Evolutionary conservation across 352 stramenopile species (phyloP).

Genomic region (Paralagenidium karlingii): DNA sequence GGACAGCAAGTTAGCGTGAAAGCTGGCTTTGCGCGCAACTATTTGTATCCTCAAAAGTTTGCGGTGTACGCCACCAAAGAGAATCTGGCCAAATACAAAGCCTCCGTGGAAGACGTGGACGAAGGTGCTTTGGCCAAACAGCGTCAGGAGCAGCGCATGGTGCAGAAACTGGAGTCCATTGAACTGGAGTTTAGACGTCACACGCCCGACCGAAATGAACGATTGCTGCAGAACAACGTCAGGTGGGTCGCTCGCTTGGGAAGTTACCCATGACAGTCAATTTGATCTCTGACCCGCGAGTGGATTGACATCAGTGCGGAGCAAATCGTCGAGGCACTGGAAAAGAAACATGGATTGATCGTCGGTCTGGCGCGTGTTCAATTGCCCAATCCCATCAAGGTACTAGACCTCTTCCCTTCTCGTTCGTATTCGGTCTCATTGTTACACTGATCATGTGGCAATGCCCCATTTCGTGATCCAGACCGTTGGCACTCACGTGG

Average conservation of each 20-base stretch:
- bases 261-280: not conserved
- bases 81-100: conserved; percentile 82
- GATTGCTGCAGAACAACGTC: conserved; percentile 52
- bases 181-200: conserved; percentile 75
- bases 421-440: not conserved
- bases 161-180: conserved; percentile 37
- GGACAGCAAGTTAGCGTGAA: conserved; percentile 89
- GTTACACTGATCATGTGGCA: not conserved
- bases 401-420: conserved; percentile 1
- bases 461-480: conserved; percentile 4
- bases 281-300: not conserved
- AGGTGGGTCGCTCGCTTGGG: conserved; percentile 15
- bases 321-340: conserved; percentile 78
- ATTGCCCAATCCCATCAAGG: conserved; percentile 59
- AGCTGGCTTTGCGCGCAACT: conserved; percentile 91
- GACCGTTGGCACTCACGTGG: conserved; percentile 60
- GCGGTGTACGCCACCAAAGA: conserved; percentile 87
- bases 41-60: conserved; percentile 88
- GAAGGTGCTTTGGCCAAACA: conserved; percentile 40
- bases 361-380: conserved; percentile 69
- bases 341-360: conserved; percentile 73
- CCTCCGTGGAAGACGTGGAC: conserved; percentile 43
- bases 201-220: conserved; percentile 40
- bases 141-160: conserved; percentile 43
- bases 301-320: conserved; percentile 21